Conservation (phyloP, 805 yeast species). For the Deakozyma indianensis region DNA sequence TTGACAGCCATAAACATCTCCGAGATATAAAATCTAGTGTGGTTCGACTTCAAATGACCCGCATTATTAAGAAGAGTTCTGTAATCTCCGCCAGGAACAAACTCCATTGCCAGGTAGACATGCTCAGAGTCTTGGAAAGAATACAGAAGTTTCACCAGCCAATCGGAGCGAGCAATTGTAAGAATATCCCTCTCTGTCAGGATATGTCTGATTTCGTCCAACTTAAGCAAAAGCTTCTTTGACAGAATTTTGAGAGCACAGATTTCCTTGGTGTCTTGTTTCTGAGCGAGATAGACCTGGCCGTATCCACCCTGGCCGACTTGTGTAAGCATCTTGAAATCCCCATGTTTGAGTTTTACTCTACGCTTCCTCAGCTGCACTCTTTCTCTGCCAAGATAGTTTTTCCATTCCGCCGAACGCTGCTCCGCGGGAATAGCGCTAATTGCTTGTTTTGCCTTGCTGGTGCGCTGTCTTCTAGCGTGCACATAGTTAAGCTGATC, state of each 20-base stretch:
- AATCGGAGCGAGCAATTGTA: conserved; percentile 78
- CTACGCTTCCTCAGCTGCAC: conserved; percentile 77
- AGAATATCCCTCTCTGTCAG: conserved; percentile 91
- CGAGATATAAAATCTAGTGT: conserved; percentile 85
- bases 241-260: conserved; percentile 90
- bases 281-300: conserved; percentile 91
- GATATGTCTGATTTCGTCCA: conserved; percentile 92
- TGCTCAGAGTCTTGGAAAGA: conserved; percentile 87
- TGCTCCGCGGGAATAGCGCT: conserved; percentile 22
- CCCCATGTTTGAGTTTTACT: conserved; percentile 83
- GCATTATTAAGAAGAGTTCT: conserved; percentile 89
- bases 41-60: conserved; percentile 84
- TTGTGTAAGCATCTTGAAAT: conserved; percentile 91
- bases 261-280: conserved; percentile 85
- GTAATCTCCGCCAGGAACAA: conserved; percentile 91
- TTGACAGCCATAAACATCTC: conserved; percentile 96
- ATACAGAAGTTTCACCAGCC: conserved; percentile 87
- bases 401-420: conserved; percentile 52
- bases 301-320: conserved; percentile 99
- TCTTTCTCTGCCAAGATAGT: conserved; percentile 72
- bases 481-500: conserved; percentile 90
- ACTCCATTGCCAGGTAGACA: conserved; percentile 68
- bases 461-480: conserved; percentile 68
- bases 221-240: conserved; percentile 69
- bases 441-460: conserved; percentile 44